phyloP scores from a whole-genome alignment of 1,139 yeast species.

The Sugiyamaella neomexicana region DNA sequence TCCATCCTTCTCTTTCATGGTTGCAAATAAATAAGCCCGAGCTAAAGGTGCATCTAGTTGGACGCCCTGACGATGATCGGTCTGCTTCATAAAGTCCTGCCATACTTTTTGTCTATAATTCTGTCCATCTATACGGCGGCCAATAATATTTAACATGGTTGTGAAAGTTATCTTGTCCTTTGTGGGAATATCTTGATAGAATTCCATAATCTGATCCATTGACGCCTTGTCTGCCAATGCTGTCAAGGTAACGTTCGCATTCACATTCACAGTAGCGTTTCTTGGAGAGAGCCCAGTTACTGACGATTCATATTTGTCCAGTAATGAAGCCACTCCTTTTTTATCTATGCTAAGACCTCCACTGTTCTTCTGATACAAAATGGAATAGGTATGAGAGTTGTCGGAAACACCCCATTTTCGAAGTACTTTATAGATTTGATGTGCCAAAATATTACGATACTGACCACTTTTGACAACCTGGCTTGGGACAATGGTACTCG shows the following conservation, averaged over 20 bases:
- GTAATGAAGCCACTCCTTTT: constrained; percentile 1
- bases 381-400: constrained; percentile 21
- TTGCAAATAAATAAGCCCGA: constrained; percentile 21
- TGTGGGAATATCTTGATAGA: constrained; percentile 19
- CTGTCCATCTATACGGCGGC: constrained; percentile 15
- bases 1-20: constrained; percentile 6
- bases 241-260: constrained; percentile 23
- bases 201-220: constrained; percentile 17
- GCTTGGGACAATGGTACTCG: no score
- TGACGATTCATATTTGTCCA: constrained; percentile 8
- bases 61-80: constrained; percentile 11
- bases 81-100: constrained; percentile 20
- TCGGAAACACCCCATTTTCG: constrained; percentile 28
- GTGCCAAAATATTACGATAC: constrained; percentile 1
- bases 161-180: constrained; percentile 24
- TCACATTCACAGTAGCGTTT: constrained; percentile 13
- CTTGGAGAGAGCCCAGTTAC: constrained; percentile 4
- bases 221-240: constrained; percentile 17
- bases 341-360: not conserved
- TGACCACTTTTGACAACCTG: not conserved
- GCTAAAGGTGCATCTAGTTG: constrained; percentile 21
- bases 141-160: constrained; percentile 23
- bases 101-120: constrained; percentile 17
- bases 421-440: constrained; percentile 18
- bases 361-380: constrained; percentile 8